These are phyloP conservation scores for Heliocybe sulcata DNA, from an alignment of 1,284 basidiomycete species.

Conservation along the genomic window DNA sequence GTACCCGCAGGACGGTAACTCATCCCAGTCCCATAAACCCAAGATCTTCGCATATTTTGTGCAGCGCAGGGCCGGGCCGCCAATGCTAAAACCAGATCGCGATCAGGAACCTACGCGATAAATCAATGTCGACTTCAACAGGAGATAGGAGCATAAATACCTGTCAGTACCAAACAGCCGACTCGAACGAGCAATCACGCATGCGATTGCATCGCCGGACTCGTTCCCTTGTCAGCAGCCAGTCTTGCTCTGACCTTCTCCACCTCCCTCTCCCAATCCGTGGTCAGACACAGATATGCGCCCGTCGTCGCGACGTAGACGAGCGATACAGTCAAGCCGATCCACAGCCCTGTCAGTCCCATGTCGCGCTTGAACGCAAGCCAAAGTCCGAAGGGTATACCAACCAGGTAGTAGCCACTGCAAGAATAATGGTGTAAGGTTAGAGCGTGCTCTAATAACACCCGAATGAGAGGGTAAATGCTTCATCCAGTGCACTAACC, in stretches of 20 bases:
- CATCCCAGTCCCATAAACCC: background rate
- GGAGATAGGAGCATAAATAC: too few relatives aligned
- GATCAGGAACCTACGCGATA: background rate
- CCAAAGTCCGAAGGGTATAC: constrained; percentile 60
- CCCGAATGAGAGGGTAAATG: background rate
- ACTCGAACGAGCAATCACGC: background rate
- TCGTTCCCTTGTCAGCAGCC: constrained; percentile 20
- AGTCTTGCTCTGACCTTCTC: constrained; percentile 47
- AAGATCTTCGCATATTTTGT: background rate
- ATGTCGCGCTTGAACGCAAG: constrained; percentile 47
- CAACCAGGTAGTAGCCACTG: constrained; percentile 12
- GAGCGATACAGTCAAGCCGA: constrained; percentile 56
- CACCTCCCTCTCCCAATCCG: constrained; percentile 62
- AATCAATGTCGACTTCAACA: background rate
- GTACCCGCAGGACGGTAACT: background rate
- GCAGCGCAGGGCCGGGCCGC: too few relatives aligned
- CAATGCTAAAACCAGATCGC: background rate
- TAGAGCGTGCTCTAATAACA: background rate
- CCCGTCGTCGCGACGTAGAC: constrained; percentile 44
- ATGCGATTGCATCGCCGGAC: background rate
- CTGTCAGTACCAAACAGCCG: too few relatives aligned
- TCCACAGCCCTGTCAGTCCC: constrained; percentile 57
- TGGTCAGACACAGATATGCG: constrained; percentile 39
- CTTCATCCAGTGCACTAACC: constrained; percentile 25
- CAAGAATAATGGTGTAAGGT: constrained; percentile 4